Conservation (phyloP, 2,329 filamentous ascomycete genomes). For the Apiospora malaysiana region DNA sequence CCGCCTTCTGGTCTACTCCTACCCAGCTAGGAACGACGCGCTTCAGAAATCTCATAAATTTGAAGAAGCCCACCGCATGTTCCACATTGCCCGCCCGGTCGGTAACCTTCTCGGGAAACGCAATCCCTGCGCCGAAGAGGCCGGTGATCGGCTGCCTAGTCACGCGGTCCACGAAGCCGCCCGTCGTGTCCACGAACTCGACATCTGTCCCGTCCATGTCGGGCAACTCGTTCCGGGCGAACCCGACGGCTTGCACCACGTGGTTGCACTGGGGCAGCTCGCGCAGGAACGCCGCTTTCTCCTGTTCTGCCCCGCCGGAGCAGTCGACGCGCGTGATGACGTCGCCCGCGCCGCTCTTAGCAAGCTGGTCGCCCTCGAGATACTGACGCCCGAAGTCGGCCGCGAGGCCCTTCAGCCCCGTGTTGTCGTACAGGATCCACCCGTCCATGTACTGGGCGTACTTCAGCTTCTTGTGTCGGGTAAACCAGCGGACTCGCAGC, state of each 20-base stretch:
- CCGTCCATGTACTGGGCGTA: conserved; percentile 68
- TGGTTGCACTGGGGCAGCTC: conserved; percentile 57
- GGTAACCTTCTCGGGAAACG: conserved; percentile 64
- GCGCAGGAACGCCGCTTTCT: conserved; percentile 49
- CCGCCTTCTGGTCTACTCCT: neutral
- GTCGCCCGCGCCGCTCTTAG: conserved; percentile 50
- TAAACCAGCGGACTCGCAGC: conserved; percentile 67
- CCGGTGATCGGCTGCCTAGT: conserved; percentile 52
- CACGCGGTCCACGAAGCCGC: conserved; percentile 52
- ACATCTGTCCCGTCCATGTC: conserved; percentile 41
- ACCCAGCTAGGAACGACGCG: conserved; percentile 59
- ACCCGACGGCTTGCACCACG: conserved; percentile 66
- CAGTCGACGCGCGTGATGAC: conserved; percentile 55
- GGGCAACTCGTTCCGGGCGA: conserved; percentile 56
- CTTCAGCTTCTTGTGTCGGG: conserved; percentile 57
- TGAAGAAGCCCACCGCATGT: conserved; percentile 66
- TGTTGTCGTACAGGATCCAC: conserved; percentile 70
- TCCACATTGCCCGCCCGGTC: conserved; percentile 68
- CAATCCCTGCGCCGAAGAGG: conserved; percentile 67
- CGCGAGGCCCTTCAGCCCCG: conserved; percentile 66
- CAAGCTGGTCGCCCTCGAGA: conserved; percentile 58
- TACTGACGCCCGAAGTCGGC: conserved; percentile 64
- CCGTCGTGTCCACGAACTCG: conserved; percentile 43
- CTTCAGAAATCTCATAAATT: conserved; percentile 69
- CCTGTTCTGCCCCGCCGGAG: conserved; percentile 41